Evolutionary conservation across 2,329 filamentous ascomycete genomes (phyloP), one percentile per base, ranked within the genome.

Genomic region (Cytospora leucostoma): DNA sequence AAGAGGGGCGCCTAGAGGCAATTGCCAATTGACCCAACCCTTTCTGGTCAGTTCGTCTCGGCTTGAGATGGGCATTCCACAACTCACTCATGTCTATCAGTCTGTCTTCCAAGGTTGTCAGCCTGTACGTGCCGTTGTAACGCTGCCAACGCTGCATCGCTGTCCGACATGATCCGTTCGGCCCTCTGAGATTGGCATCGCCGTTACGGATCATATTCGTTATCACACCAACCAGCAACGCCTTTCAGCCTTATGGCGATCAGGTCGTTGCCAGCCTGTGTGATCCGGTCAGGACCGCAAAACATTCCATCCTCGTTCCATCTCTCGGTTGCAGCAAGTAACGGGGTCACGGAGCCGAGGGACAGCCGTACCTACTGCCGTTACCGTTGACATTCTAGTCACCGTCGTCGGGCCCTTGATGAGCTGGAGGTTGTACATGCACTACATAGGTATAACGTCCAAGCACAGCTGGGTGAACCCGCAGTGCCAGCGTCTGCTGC

Each of bases 131-230:
- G n/a, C n/a, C n/a, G n/a, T n/a, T n/a, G n/a, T n/a, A n/a, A n/a
- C n/a, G n/a, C n/a, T n/a, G n/a, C n/a, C n/a, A n/a, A n/a, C n/a
- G n/a, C n/a, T n/a, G n/a, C n/a, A n/a, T 56, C 59, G 56, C 63
- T 51, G 60, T 58, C 64, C 64, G 64, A 65, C 56, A 62, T 53
- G 34, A 62, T 56, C 59, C 50, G 38, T 44, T 51, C 63, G 40
- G 37, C 50, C 58, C 47, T 33, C 17, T 47, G n/a, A 47, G 40
- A 47, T 19, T 5, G n/a, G 19, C 50, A 51, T 19, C 27, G n/a
- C 50, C 38, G 51, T 60, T 51, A 60, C 58, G 58, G 38, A 7
- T 53, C 58, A 49, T 54, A 35, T 55, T 54, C 37, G 58, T 60
- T 52, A 52, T n/a, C n/a, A 47, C 32, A 27, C 51, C 51, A 54